Evolutionary conservation across 495 filamentous ascomycete genomes (phyloP).

Genomic region (Penicillium coprophilum): DNA sequence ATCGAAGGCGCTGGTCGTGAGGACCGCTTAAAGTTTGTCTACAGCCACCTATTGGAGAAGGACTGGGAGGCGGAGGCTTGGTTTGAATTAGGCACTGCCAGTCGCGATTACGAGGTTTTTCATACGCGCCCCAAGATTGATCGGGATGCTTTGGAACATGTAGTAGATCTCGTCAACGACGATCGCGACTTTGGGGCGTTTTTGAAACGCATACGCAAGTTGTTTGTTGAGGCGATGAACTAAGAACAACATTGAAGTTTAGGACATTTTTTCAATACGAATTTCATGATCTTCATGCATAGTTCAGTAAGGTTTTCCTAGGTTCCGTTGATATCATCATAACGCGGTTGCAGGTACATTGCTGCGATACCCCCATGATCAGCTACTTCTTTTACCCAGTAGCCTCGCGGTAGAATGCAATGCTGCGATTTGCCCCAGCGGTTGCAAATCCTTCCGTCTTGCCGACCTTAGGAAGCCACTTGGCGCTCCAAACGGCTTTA

Average conservation of each 20-base stretch:
- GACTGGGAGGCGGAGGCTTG: constrained; percentile 88
- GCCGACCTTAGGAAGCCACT: constrained; percentile 79
- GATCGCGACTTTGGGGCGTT: constrained; percentile 75
- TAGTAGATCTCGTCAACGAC: constrained; percentile 75
- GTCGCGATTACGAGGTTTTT: constrained; percentile 79
- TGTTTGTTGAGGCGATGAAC: constrained; percentile 67
- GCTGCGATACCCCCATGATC: not conserved
- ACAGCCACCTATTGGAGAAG: constrained; percentile 75
- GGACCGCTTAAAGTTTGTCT: constrained; percentile 88
- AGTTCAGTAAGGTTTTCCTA: constrained; percentile 11
- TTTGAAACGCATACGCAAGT: constrained; percentile 87
- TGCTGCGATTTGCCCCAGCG: constrained; percentile 73
- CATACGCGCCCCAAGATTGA: constrained; percentile 79
- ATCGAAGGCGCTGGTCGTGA: constrained; percentile 86
- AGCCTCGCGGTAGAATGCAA: constrained; percentile 91
- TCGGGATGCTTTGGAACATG: constrained; percentile 64
- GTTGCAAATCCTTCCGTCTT: constrained; percentile 84
- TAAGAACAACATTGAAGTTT: constrained; percentile 21
- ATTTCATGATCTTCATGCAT: constrained; percentile 22
- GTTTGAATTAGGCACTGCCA: constrained; percentile 84
- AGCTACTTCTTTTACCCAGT: constrained; percentile 58
- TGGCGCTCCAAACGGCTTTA: constrained; percentile 79
- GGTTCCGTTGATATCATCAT: constrained; percentile 19
- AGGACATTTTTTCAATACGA: constrained; percentile 17
- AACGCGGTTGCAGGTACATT: not conserved